Conservation (phyloP, 2,329 filamentous ascomycete genomes). For the Leptosphaerulina australis region DNA sequence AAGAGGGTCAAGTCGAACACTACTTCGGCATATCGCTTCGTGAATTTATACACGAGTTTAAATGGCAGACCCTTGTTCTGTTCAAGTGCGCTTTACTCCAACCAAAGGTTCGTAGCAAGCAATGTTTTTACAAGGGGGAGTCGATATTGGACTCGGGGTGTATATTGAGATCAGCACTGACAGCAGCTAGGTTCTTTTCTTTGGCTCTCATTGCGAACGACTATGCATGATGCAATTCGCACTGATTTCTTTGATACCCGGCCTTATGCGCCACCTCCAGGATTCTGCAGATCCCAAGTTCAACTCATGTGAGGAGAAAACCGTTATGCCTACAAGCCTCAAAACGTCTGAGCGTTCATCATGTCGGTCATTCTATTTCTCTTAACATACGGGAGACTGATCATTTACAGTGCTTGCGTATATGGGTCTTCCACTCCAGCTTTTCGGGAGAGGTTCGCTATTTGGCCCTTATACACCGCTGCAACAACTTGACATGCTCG, state of each 20-base stretch:
- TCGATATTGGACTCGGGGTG: too few species aligned
- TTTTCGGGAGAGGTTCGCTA: slow-evolving; percentile 94
- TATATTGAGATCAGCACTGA: slow-evolving; percentile 19
- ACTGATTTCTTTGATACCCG: slow-evolving; percentile 91
- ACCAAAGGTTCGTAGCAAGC: slow-evolving; percentile 74
- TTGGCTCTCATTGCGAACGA: slow-evolving; percentile 92
- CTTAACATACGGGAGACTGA: slow-evolving; percentile 24
- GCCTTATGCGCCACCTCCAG: slow-evolving; percentile 86
- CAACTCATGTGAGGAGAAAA: slow-evolving; percentile 76
- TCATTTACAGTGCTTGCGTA: slow-evolving; percentile 72
- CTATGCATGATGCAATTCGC: slow-evolving; percentile 99
- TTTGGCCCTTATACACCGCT: slow-evolving; percentile 97
- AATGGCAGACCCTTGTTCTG: slow-evolving; percentile 89
- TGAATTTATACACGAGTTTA: slow-evolving; percentile 92
- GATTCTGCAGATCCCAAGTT: slow-evolving; percentile 95
- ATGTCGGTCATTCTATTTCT: slow-evolving; percentile 48
- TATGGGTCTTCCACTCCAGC: slow-evolving; percentile 91
- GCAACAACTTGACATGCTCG: slow-evolving; percentile 91
- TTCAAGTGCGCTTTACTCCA: slow-evolving; percentile 94
- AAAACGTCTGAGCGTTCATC: slow-evolving; percentile 91
- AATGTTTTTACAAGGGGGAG: background rate
- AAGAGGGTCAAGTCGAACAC: slow-evolving; percentile 78
- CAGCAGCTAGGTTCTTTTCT: slow-evolving; percentile 84
- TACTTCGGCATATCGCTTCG: slow-evolving; percentile 83
- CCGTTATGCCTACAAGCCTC: slow-evolving; percentile 80